Evolutionary conservation across 805 yeast species (phyloP), one percentile per base, ranked within the genome.

Genomic region (Ogataea nakhonphanomensis): DNA sequence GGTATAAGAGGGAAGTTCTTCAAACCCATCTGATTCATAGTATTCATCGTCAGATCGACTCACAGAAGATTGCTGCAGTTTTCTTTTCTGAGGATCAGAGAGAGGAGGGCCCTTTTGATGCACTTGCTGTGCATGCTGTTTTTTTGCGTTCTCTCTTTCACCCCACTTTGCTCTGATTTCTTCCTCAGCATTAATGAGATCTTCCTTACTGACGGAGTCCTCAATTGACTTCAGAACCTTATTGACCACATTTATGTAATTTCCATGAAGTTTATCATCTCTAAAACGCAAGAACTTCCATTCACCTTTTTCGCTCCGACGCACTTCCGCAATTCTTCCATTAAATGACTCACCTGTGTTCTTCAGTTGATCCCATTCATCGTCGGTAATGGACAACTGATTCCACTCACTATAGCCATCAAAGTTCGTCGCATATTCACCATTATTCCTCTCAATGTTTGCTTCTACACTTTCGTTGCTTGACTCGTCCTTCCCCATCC

Each of bases 261-360:
- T 93, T 7, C 95, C 98, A 56, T 85, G 82, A 12, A 75, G 63
- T 58, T 93, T 93, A 62, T 93, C 99, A 65, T 93, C 96, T 58
- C 99, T 74, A 62, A 91, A 93, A 45, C 99, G 71, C 42, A 91
- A 61, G 68, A 86, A 71, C 44, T 78, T 78, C 99, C 99, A 93
- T 33, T 73, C 75, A 3, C 83, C 82, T 33, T 73, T 71, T 17
- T 67, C 66, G 45, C 80, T 84, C 57, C 80, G 76, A 39, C 84
- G 72, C 48, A 93, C 88, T 62, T 93, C 99, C 1, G 81, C 90
- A 23, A 95, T 78, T 46, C 98, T 71, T 15, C 90, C 95, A 55
- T 91, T 87, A 37, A 93, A 71, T 0, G 97, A 96, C 61, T 91
- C 90, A 11, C 76, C 73, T 20, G 82, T 59, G 2, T 55, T 64